These are phyloP conservation scores for Potentilla sterilis DNA, from an alignment of 306 rosid genomes.

Conservation along the genomic window DNA sequence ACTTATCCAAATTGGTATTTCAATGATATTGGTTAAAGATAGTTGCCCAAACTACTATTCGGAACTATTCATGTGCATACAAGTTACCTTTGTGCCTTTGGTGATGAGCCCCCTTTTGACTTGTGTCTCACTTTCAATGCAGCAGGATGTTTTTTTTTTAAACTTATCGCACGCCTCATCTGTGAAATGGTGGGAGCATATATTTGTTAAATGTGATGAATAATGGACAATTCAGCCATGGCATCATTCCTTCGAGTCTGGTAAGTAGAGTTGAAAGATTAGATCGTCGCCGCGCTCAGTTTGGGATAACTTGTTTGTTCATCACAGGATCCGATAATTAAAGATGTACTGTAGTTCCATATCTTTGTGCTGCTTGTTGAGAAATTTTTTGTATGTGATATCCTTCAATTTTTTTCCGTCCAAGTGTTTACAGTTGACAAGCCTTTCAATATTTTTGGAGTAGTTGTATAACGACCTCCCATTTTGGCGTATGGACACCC, in stretches of 20 bases:
- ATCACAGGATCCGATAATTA: slow-evolving; percentile 36
- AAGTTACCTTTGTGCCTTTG: not conserved
- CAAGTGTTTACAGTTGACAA: not conserved
- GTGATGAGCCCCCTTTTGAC: not conserved
- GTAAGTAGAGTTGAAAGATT: slow-evolving; percentile 30
- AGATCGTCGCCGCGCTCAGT: slow-evolving; percentile 4
- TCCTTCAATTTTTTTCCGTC: not conserved
- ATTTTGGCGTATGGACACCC: not conserved
- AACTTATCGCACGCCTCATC: slow-evolving; percentile 31
- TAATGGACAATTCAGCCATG: slow-evolving; percentile 23
- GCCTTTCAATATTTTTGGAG: not conserved
- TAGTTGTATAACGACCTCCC: not conserved
- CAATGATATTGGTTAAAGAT: not conserved
- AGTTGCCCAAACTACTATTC: not conserved
- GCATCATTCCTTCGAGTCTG: slow-evolving; percentile 20
- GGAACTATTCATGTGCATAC: not conserved
- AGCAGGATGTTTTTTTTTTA: slow-evolving; percentile 27
- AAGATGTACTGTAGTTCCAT: slow-evolving; percentile 31
- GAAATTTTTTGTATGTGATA: slow-evolving; percentile 27
- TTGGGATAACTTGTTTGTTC: slow-evolving; percentile 27
- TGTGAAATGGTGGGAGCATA: slow-evolving; percentile 27
- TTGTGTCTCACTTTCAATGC: slow-evolving; percentile 17
- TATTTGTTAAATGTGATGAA: slow-evolving; percentile 21
- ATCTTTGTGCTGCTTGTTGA: slow-evolving; percentile 17
- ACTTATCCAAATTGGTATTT: too few species aligned